Conservation (phyloP, 164 flowering plant species). For the Houttuynia cordata region DNA sequence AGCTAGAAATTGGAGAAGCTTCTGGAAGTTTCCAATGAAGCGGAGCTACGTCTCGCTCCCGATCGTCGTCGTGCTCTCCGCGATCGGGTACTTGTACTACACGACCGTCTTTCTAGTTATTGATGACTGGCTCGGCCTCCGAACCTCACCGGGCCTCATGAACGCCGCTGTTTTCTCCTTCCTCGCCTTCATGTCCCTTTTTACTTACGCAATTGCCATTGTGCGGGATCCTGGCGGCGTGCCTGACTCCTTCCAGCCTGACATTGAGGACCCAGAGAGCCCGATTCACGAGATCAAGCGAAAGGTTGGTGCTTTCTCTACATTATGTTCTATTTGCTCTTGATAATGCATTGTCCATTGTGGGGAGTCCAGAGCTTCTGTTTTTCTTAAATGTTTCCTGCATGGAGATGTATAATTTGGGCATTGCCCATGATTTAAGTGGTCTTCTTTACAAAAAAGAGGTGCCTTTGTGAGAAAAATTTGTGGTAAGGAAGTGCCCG, state of each 20-base stretch:
- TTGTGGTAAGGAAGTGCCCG: too few relatives aligned
- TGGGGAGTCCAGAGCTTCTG: neutral
- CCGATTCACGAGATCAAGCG: constrained; percentile 93
- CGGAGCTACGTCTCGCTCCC: constrained; percentile 47
- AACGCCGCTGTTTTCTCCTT: constrained; percentile 54
- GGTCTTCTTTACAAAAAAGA: too few relatives aligned
- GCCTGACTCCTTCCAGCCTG: constrained; percentile 55
- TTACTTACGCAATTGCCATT: constrained; percentile 40
- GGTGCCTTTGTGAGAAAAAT: too few relatives aligned
- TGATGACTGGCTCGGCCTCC: constrained; percentile 74
- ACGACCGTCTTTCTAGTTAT: constrained; percentile 61
- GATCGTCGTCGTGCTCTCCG: constrained; percentile 43
- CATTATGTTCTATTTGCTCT: neutral
- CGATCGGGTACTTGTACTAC: constrained; percentile 53
- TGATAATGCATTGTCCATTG: neutral
- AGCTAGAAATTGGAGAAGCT: neutral
- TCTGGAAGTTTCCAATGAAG: constrained; percentile 19
- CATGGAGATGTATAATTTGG: too few relatives aligned
- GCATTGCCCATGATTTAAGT: too few relatives aligned
- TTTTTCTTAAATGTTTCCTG: too few relatives aligned
- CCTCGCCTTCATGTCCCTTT: constrained; percentile 40
- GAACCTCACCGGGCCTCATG: constrained; percentile 66
- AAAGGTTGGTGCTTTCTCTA: constrained; percentile 38
- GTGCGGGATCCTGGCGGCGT: constrained; percentile 78
- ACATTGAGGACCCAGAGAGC: constrained; percentile 56